phyloP scores from a whole-genome alignment of 2,329 filamentous ascomycete species.

The Rutstroemia sp. region DNA sequence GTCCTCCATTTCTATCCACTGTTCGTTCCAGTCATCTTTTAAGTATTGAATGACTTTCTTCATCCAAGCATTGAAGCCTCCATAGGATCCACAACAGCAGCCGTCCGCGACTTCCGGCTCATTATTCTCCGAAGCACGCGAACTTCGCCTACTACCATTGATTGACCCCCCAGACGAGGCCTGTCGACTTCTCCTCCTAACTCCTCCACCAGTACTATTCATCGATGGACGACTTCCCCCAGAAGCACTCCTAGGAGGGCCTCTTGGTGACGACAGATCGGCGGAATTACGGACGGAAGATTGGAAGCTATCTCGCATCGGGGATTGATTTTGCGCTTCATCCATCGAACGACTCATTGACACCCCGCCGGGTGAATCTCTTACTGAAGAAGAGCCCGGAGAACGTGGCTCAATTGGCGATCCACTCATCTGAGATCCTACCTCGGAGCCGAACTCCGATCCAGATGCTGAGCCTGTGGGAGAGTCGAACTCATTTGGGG shows the following conservation, averaged over 20 bases:
- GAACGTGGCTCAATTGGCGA: neutral
- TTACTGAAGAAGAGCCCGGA: neutral
- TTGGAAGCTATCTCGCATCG: no score
- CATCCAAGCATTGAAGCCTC: neutral
- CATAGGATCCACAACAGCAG: neutral
- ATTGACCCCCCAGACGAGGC: neutral
- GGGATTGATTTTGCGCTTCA: no score
- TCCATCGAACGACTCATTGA: no score
- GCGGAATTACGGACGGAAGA: no score
- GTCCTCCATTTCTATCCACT: slow-evolving; percentile 4
- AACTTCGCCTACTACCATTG: neutral
- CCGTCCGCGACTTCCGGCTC: neutral
- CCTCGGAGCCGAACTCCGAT: neutral
- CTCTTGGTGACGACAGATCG: no score
- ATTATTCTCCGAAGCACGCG: neutral
- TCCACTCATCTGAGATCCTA: neutral
- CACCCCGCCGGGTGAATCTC: neutral
- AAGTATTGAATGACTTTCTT: neutral
- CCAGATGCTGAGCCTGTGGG: neutral
- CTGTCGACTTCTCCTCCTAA: no score
- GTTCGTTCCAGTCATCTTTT: neutral
- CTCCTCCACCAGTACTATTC: no score
- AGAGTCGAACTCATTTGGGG: neutral
- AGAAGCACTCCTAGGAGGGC: no score
- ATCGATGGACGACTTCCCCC: no score